A percentile compares a stretch with the other conserved stretches of the same genome.
Evolutionary conservation across 2,329 filamentous ascomycete species (phyloP).

Genomic region (Ceratocystis cacaofunesta): DNA sequence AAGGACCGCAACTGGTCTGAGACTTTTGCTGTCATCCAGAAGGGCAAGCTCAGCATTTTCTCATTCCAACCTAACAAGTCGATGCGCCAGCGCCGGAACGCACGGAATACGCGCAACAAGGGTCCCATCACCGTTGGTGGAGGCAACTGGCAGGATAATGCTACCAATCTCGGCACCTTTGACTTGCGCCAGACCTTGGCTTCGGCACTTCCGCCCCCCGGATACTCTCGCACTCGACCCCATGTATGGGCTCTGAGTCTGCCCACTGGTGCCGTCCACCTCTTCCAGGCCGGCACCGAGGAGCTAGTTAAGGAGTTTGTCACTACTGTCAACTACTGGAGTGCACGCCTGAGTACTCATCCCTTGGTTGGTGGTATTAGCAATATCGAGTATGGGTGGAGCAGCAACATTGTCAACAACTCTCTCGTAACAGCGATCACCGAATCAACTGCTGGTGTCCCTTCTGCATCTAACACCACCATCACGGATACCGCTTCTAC

Average conservation of each 20-base stretch:
- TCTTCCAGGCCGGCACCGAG: conserved; percentile 94
- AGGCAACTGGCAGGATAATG: conserved; percentile 96
- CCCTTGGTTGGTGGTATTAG: conserved; percentile 84
- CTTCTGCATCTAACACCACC: conserved; percentile 17
- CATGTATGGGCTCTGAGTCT: conserved; percentile 90
- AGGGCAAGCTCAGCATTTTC: conserved; percentile 86
- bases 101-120: conserved; percentile 25
- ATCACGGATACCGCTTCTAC: conserved; percentile 28
- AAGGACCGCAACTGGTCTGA: conserved; percentile 92
- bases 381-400: conserved; percentile 97
- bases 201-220: conserved; percentile 73
- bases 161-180: conserved; percentile 76
- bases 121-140: conserved; percentile 64
- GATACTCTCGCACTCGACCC: conserved; percentile 78
- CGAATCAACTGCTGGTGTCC: conserved; percentile 24
- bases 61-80: conserved; percentile 79
- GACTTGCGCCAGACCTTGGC: conserved; percentile 82
- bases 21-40: conserved; percentile 90
- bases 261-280: conserved; percentile 81
- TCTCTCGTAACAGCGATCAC: conserved; percentile 34
- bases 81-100: conserved; percentile 46
- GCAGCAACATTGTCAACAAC: conserved; percentile 61
- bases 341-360: conserved; percentile 82
- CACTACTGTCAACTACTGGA: conserved; percentile 93
- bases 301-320: conserved; percentile 95